Conservation (phyloP, 441 rosid genomes). For the Adansonia grandidieri region DNA sequence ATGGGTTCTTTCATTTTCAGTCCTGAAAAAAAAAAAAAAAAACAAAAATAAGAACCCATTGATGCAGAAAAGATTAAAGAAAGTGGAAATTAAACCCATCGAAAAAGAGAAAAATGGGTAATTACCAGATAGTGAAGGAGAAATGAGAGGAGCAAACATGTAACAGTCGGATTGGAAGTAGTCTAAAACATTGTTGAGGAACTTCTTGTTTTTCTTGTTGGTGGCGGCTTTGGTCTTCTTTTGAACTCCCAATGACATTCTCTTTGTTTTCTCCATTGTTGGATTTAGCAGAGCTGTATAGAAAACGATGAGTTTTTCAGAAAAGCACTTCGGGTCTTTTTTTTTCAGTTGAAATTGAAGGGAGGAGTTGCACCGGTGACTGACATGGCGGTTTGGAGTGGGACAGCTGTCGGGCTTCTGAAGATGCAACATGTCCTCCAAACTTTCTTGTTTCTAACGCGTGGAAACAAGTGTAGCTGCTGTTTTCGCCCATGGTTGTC, state of each 20-base stretch:
- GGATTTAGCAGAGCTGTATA: conserved; percentile 20
- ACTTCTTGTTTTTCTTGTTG: conserved; percentile 28
- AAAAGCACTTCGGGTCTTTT: too few species aligned
- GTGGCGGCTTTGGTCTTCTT: conserved; percentile 31
- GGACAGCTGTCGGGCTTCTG: too few species aligned
- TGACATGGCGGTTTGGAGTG: too few species aligned
- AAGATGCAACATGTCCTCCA: too few species aligned
- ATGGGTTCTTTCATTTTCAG: conserved; percentile 25
- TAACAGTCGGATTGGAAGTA: conserved; percentile 53
- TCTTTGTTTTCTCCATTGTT: conserved; percentile 32
- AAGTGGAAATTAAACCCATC: not conserved
- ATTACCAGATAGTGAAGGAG: conserved; percentile 19
- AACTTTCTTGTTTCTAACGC: too few species aligned
- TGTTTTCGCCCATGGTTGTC: too few species aligned
- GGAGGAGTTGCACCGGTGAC: too few species aligned
- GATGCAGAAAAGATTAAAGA: not conserved
- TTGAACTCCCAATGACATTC: conserved; percentile 22
- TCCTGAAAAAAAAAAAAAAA: not conserved
- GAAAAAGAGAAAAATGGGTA: not conserved
- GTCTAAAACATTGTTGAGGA: conserved; percentile 33
- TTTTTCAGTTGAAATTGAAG: too few species aligned
- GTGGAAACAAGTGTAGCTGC: too few species aligned
- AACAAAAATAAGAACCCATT: not conserved
- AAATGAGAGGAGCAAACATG: conserved; percentile 57
- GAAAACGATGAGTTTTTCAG: too few species aligned